Base-by-base conservation (phyloP, 192 early-diverging fungal species). In the Allomyces macrogynus region DNA sequence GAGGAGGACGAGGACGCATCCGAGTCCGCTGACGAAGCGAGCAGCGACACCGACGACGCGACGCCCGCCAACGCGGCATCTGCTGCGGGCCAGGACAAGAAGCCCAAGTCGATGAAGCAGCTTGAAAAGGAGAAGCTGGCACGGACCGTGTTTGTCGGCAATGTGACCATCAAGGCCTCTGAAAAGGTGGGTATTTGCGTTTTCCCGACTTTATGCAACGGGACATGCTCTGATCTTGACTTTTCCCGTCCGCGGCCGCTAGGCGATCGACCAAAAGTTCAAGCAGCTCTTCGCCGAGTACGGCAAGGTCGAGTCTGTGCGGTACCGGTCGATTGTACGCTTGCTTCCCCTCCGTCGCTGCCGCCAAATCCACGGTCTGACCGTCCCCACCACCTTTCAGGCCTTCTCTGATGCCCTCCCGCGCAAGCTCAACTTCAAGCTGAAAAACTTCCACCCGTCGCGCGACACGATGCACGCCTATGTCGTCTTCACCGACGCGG, bases 121-220 rank as follows among this genome's bases (percentile, higher is more conserved):
- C 20, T n/a, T 2, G 49, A 57, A 14, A 57, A 57, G 49, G 80
- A 80, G 62, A 69, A 82, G 65, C 75, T 82, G 26, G 75, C 73
- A 61, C 81, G 92, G 60, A 94, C 95, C n/a, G 69, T 87, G 20
- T 98, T 96, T 77, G 80, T 98, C 22, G 95, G 95, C 26, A 98
- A 98, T 69, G 72, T 98, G 61, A 74, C 86, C 22, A 78, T 88
- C 14, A 65, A 73, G 26, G 84, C 78, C 63, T 78, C 83, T 61
- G 74, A 81, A 26, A 84, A 90, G 74, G 75, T 74, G 67, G 65
- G 42, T 1, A 3, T 40, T 40, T 40, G 32, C 32, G 32, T 8
- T 40, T 40, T 40, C 3, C 32, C 32, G 32, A 40, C 3, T 7
- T 8, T 40, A 7, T 40, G 32, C 3, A 40, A 40, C 32, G 7